These are phyloP conservation scores for Globisporangium orthogonon DNA, from an alignment of 352 stramenopile genomes.

Conservation along the genomic window DNA sequence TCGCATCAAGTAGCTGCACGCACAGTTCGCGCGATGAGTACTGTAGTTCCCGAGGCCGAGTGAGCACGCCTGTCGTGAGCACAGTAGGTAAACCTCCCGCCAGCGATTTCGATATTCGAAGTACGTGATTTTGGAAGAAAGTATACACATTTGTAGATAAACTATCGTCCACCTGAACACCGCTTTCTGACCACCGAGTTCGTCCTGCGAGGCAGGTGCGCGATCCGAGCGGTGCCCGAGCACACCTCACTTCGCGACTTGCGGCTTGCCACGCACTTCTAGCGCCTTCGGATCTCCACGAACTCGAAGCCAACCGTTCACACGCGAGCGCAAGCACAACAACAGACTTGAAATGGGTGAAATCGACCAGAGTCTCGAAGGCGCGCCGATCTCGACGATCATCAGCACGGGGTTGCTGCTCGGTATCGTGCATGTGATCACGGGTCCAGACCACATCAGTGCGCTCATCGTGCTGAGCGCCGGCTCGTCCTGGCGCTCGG, in stretches of 20 bases:
- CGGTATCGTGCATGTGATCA: conserved; percentile 52
- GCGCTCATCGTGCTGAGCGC: conserved; percentile 78
- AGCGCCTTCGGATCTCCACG: not conserved
- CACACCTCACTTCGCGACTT: not conserved
- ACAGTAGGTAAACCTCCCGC: too few relatives aligned
- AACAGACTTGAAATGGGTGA: conserved; percentile 20
- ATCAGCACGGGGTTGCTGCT: conserved; percentile 47
- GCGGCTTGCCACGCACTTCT: not conserved
- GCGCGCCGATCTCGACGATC: conserved; percentile 14
- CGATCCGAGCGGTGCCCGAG: too few relatives aligned
- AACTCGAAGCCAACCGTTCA: not conserved
- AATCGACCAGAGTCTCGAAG: conserved; percentile 25
- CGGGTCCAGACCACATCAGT: conserved; percentile 83
- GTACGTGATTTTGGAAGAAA: too few relatives aligned
- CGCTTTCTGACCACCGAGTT: too few relatives aligned
- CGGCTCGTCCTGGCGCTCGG: conserved; percentile 61
- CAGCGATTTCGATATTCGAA: too few relatives aligned
- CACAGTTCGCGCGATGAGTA: too few relatives aligned
- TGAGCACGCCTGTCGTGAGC: too few relatives aligned
- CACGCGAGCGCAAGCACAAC: not conserved
- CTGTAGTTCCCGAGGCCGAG: too few relatives aligned
- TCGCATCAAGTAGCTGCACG: too few relatives aligned
- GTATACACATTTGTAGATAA: too few relatives aligned
- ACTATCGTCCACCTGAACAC: too few relatives aligned
- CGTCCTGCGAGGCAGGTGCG: too few relatives aligned